These are phyloP conservation scores for Apiotrichum gamsii DNA, from an alignment of 1,284 basidiomycete species.

Conservation along the genomic window DNA sequence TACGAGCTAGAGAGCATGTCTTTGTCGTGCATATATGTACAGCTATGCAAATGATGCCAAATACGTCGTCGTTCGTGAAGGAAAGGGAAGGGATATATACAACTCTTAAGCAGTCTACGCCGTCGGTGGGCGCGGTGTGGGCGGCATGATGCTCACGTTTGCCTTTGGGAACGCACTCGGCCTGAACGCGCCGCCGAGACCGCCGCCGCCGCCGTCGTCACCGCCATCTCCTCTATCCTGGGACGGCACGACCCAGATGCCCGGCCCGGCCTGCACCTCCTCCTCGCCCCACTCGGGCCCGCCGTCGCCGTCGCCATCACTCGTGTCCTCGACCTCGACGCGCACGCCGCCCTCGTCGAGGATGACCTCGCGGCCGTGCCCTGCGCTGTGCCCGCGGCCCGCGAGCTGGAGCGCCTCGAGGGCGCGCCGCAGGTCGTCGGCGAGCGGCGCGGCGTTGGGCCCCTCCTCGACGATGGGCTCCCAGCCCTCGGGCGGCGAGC, in stretches of 20 bases:
- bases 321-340: constrained; percentile 41
- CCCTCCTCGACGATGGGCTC: constrained; percentile 86
- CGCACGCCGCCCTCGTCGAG: constrained; percentile 39
- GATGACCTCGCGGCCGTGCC: constrained; percentile 34
- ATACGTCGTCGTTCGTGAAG: no score
- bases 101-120: background rate
- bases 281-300: constrained; percentile 14
- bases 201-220: background rate
- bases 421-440: constrained; percentile 79
- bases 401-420: constrained; percentile 52
- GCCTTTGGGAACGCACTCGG: constrained; percentile 12
- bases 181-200: constrained; percentile 8
- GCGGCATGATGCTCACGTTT: constrained; percentile 19
- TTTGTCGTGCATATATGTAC: constrained; percentile 2
- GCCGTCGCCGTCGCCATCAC: constrained; percentile 15
- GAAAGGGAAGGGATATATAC: background rate
- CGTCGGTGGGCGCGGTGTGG: constrained; percentile 37
- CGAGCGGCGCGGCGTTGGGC: constrained; percentile 78
- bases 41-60: constrained; percentile 5
- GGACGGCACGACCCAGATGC: constrained; percentile 14
- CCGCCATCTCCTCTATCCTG: constrained; percentile 3
- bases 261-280: constrained; percentile 1
- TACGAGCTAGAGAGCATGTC: background rate
- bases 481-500: constrained; percentile 97
- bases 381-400: constrained; percentile 7